phyloP scores from a whole-genome alignment of 2,329 filamentous ascomycete species.

The Sporothrix pseudoabietina region DNA sequence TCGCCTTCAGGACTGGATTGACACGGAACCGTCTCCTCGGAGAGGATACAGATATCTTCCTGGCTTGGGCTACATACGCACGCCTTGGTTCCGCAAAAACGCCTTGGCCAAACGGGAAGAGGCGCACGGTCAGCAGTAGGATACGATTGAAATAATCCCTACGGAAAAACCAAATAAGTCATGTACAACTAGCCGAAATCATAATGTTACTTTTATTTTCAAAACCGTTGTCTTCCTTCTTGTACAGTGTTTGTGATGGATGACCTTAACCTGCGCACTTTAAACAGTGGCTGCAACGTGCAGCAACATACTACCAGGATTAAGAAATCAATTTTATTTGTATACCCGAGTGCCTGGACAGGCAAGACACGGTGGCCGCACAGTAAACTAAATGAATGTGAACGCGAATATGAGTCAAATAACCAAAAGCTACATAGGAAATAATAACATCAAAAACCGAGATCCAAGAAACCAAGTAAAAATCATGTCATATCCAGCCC shows the following conservation, averaged over 20 bases:
- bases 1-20: not conserved
- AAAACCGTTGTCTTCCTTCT: not conserved
- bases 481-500: slow-evolving; percentile 17
- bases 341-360: not conserved
- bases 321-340: not conserved
- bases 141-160: not conserved
- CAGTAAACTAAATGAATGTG: not conserved
- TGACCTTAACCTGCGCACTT: not conserved
- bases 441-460: not conserved
- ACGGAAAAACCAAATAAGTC: not conserved
- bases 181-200: slow-evolving; percentile 19
- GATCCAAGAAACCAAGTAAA: slow-evolving; percentile 1
- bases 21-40: not conserved
- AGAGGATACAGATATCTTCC: not conserved
- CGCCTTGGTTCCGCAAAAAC: not conserved
- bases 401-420: not conserved
- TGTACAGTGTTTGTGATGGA: not conserved
- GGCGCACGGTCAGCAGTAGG: not conserved
- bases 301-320: not conserved
- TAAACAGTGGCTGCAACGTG: not conserved
- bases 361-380: not conserved
- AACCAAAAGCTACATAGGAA: not conserved
- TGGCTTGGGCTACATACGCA: not conserved
- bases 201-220: not conserved
- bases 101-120: not conserved